Evolutionary conservation across 352 stramenopile genomes (phyloP).

Genomic region (Pythium vanterpoolii): DNA sequence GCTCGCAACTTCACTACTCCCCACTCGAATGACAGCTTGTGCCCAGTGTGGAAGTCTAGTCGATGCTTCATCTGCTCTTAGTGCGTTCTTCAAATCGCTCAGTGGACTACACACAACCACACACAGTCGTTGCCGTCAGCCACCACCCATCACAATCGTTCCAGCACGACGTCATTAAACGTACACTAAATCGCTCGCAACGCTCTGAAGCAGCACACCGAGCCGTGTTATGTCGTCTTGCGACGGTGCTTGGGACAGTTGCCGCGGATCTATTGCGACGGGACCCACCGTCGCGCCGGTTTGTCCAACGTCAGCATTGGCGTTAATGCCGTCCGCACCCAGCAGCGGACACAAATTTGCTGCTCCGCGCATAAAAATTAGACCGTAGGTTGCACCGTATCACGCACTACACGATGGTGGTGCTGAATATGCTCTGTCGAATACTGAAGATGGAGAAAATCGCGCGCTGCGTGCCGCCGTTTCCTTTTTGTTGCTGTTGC

Average conservation of each 20-base stretch:
- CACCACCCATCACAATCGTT: not conserved
- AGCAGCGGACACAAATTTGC: conserved; percentile 58
- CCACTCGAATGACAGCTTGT: conserved; percentile 45
- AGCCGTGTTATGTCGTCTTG: conserved; percentile 34
- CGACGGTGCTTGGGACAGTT: conserved; percentile 4
- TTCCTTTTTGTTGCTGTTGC: conserved; percentile 18
- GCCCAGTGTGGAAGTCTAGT: conserved; percentile 45
- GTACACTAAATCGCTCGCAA: conserved; percentile 40
- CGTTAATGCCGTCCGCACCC: conserved; percentile 20
- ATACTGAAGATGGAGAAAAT: conserved; percentile 1
- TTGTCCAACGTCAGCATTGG: conserved; percentile 28
- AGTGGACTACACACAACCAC: conserved; percentile 5
- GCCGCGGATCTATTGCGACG: conserved; percentile 2
- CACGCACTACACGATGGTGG: conserved; percentile 7
- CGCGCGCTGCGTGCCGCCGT: not conserved
- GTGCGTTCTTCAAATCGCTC: not conserved
- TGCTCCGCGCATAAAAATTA: conserved; percentile 42
- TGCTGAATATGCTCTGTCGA: not conserved
- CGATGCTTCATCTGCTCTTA: not conserved
- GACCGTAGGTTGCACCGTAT: not conserved
- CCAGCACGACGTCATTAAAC: not conserved
- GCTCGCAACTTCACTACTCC: conserved; percentile 15
- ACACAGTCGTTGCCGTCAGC: not conserved
- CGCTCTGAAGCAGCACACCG: conserved; percentile 32
- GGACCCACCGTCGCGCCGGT: conserved; percentile 5